Base-by-base conservation (phyloP, 2,329 filamentous ascomycete genomes). In the Grosmannia clavigera region DNA sequence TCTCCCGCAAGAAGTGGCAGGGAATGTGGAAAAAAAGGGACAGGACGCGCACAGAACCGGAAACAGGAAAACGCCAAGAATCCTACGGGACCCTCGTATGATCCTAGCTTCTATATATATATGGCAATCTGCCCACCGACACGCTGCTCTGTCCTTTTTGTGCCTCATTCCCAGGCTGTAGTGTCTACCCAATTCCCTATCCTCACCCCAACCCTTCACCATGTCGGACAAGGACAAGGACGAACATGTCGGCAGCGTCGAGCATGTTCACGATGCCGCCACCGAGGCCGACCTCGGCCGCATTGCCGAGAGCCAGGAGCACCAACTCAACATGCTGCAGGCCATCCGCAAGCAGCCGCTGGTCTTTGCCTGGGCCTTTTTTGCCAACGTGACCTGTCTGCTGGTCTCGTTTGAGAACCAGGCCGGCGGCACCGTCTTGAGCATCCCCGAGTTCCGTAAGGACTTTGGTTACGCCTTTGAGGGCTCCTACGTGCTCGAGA, bases 361-460 rank as follows among this genome's bases (percentile, higher is more conserved):
- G 43, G 29, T 35, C 16, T 50, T 57, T 35, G 55, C 55, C 16
- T 57, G 55, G 55, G 55, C 55, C 16, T 50, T 57, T 11, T 57
- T 33, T 25, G 55, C 55, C 38, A 25, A 46, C 22, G 1, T 57
- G n/a, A 46, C 38, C 43, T 57, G 55, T 16, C 43, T 58, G 31
- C 31, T 58, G 48, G 57, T 53, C 22, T 58, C 57, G 10, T 58
- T 58, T 55, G 60, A 61, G 25, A 50, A 40, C 55, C 55, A 72
- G 59, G 72, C 72, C 27, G 66, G 67, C 14, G 71, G 72, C 22
- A 71, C 67, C 40, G 69, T 74, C 19, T 67, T 74, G 35, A 69
- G 70, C 25, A 75, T 75, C 27, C 71, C 72, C 10, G 64, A 73
- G 61, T 76, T 75, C 61, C 67, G 73, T 55, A 68, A 74, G 58